These are phyloP conservation scores for Epichloe brachyelytri DNA, from an alignment of 2,329 filamentous ascomycete genomes.

Conservation along the genomic window DNA sequence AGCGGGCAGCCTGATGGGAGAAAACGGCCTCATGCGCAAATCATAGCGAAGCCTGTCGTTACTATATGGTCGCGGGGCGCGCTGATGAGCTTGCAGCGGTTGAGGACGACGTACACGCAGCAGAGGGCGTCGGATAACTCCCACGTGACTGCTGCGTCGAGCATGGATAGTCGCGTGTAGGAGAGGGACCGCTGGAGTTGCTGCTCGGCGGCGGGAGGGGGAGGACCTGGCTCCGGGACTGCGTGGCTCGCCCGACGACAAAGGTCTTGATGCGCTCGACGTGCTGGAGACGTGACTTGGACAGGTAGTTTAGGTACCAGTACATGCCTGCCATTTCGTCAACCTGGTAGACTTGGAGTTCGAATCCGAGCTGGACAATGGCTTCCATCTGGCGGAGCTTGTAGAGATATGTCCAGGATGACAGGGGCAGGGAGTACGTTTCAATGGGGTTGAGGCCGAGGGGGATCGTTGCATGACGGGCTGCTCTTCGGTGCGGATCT, in stretches of 20 bases:
- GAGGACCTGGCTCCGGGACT: conserved; percentile 8
- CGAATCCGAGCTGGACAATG: conserved; percentile 85
- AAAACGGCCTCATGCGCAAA: conserved; percentile 76
- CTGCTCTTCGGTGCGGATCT: conserved; percentile 46
- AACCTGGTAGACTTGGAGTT: conserved; percentile 76
- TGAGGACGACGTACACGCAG: conserved; percentile 53
- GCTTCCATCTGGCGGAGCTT: conserved; percentile 82
- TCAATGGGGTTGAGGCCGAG: conserved; percentile 29
- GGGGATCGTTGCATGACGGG: conserved; percentile 36
- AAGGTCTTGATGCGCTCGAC: conserved; percentile 62
- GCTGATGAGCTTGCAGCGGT: conserved; percentile 42
- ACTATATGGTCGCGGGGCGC: conserved; percentile 49
- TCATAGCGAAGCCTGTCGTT: conserved; percentile 61
- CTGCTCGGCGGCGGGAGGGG: conserved; percentile 23
- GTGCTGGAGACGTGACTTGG: conserved; percentile 55
- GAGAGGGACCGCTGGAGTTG: conserved; percentile 36
- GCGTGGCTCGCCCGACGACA: conserved; percentile 30
- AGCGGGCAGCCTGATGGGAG: conserved; percentile 52
- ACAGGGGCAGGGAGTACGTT: conserved; percentile 58
- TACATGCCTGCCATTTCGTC: conserved; percentile 86
- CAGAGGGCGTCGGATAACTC: conserved; percentile 41
- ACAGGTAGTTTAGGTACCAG: conserved; percentile 69
- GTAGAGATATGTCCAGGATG: conserved; percentile 80
- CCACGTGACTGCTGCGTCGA: conserved; percentile 52
- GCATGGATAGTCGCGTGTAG: conserved; percentile 45